Percentiles rank a stretch among this genome's conserved stretches.
phyloP scores from a whole-genome alignment of 331 rosid genomes.

The Arachis monticola region DNA sequence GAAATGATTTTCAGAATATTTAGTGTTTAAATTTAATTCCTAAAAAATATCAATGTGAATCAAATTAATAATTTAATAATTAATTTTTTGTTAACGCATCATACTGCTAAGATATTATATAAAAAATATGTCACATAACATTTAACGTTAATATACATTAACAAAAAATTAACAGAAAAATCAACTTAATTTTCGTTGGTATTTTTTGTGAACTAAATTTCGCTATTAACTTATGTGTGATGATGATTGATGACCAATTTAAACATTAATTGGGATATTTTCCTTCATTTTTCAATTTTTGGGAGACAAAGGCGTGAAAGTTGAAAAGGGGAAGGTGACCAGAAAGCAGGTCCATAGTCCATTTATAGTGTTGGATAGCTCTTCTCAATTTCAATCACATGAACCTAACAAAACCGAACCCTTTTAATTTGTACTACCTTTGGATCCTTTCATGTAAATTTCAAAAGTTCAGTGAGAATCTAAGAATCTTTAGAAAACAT shows the following conservation, averaged over 20 bases:
- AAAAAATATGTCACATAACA: no score
- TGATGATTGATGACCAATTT: no score
- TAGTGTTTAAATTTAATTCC: no score
- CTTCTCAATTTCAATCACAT: slow-evolving; percentile 35
- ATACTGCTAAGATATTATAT: not conserved
- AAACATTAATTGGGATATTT: not conserved
- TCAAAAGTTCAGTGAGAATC: slow-evolving; percentile 26
- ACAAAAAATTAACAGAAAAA: no score
- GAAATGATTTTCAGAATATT: no score
- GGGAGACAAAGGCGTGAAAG: not conserved
- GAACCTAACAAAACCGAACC: slow-evolving; percentile 34
- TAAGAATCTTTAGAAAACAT: not conserved
- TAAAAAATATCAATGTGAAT: no score
- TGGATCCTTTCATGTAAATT: slow-evolving; percentile 21
- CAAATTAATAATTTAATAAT: not conserved
- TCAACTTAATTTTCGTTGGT: no score
- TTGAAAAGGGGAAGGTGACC: slow-evolving; percentile 26
- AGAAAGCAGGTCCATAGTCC: not conserved
- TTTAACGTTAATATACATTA: no score
- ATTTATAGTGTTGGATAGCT: slow-evolving; percentile 27
- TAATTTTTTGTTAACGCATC: not conserved
- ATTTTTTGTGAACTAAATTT: no score
- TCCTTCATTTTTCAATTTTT: not conserved
- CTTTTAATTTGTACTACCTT: not conserved
- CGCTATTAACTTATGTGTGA: no score